Percentiles rank a stretch among this genome's conserved stretches.
Evolutionary conservation across 495 filamentous ascomycete species (phyloP).

Genomic region (Talaromyces stipitatus): DNA sequence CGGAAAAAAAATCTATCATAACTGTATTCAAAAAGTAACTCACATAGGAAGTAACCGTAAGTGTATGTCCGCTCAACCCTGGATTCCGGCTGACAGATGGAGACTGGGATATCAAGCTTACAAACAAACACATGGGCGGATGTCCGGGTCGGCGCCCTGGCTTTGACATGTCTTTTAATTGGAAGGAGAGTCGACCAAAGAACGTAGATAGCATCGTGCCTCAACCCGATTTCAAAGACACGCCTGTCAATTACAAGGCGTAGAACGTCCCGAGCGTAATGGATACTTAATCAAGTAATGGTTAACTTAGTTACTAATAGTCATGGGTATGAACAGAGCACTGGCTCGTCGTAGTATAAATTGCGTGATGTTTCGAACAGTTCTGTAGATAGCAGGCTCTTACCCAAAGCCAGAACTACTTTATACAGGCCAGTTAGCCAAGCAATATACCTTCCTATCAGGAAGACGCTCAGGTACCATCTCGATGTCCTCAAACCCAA

Average conservation of each 20-base stretch:
- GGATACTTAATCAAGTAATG: no score
- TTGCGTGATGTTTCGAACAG: background rate
- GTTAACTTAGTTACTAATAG: no score
- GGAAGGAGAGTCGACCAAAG: no score
- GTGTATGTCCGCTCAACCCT: no score
- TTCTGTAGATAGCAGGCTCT: background rate
- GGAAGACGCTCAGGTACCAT: background rate
- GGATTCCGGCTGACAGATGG: background rate
- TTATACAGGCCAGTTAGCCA: background rate
- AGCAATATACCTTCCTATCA: background rate
- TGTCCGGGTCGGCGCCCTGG: conserved; percentile 2
- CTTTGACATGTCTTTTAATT: background rate
- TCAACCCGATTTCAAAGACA: no score
- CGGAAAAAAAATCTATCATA: background rate
- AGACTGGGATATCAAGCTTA: background rate
- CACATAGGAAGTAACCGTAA: no score
- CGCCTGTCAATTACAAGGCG: background rate
- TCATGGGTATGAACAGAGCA: background rate
- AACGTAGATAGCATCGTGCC: no score
- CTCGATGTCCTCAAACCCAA: background rate
- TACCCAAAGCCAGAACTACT: background rate
- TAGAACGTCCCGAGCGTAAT: no score
- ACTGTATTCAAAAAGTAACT: no score
- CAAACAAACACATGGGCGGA: conserved; percentile 2
- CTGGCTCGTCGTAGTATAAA: background rate